Conservation (phyloP, 768 basidiomycete species). For the Coprinopsis marcescibilis region DNA sequence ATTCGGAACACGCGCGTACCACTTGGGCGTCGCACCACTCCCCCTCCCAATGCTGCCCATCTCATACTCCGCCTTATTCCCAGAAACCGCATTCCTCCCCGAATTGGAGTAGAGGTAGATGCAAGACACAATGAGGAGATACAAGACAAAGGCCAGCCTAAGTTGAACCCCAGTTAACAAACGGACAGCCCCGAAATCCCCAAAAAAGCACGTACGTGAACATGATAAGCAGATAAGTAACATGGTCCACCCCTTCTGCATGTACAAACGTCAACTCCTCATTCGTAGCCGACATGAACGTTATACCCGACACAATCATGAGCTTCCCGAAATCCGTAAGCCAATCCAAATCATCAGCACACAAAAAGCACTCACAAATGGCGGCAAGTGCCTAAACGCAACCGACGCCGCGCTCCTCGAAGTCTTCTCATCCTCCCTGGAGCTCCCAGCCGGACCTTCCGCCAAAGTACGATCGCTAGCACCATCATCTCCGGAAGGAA, state of each 20-base stretch:
- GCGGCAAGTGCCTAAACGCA: conserved; percentile 82
- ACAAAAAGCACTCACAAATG: conserved; percentile 58
- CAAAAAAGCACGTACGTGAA: conserved; percentile 48
- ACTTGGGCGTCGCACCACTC: conserved; percentile 37
- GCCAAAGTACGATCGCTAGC: conserved; percentile 66
- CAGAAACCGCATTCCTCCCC: conserved; percentile 42
- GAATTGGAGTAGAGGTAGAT: conserved; percentile 63
- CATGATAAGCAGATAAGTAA: conserved; percentile 83
- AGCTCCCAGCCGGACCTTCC: conserved; percentile 19
- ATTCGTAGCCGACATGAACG: conserved; percentile 93
- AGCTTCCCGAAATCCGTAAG: conserved; percentile 35
- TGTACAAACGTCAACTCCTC: conserved; percentile 76
- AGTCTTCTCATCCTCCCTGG: conserved; percentile 21
- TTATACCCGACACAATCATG: conserved; percentile 68
- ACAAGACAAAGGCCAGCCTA: conserved; percentile 73
- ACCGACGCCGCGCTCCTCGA: conserved; percentile 32
- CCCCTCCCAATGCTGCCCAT: conserved; percentile 18
- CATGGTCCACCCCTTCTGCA: conserved; percentile 79
- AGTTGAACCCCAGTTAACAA: conserved; percentile 2
- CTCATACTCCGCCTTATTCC: conserved; percentile 14
- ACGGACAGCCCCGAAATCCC: neutral
- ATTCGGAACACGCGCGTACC: conserved; percentile 59
- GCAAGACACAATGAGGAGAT: conserved; percentile 65
- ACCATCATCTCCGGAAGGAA: conserved; percentile 40
- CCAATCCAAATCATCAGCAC: neutral